A percentile compares a stretch with the other conserved stretches of the same genome.
Evolutionary conservation across 495 filamentous ascomycete genomes (phyloP).

Genomic region (Glarea lozoyensis): DNA sequence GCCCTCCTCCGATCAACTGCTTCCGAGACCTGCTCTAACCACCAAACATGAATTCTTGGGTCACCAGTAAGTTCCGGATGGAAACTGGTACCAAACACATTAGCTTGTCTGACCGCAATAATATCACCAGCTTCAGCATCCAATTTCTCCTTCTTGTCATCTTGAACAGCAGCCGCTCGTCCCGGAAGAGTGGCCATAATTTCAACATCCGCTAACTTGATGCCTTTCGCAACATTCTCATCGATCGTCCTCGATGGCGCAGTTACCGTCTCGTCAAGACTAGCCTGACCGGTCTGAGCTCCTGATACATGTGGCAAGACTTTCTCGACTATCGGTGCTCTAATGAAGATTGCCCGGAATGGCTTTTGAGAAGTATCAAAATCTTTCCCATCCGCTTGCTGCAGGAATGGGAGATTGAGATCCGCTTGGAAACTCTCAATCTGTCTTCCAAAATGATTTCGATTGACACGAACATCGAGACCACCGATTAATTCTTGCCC

Average conservation of each 20-base stretch:
- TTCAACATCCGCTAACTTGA: conserved; percentile 36
- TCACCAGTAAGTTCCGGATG: conserved; percentile 93
- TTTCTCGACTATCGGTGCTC: conserved; percentile 87
- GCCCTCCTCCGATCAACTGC: conserved; percentile 22
- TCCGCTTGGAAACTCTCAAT: conserved; percentile 83
- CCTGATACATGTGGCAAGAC: conserved; percentile 51
- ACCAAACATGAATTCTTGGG: conserved; percentile 86
- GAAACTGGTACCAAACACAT: conserved; percentile 94
- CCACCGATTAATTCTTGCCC: conserved; percentile 93
- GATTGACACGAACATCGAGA: conserved; percentile 79
- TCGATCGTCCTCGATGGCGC: conserved; percentile 45
- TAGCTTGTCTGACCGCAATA: conserved; percentile 83
- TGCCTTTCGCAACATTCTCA: conserved; percentile 14
- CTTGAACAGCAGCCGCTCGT: conserved; percentile 24
- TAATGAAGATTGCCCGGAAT: conserved; percentile 85
- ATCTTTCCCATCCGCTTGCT: conserved; percentile 22
- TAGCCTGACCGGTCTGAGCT: conserved; percentile 39
- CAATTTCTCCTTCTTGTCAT: conserved; percentile 18
- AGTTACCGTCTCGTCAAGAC: conserved; percentile 51
- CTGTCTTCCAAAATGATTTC: conserved; percentile 96
- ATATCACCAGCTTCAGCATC: conserved; percentile 61
- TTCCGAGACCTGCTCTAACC: conserved; percentile 63
- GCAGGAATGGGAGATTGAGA: conserved; percentile 65
- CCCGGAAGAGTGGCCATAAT: conserved; percentile 48
- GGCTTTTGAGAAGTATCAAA: conserved; percentile 24